These are phyloP conservation scores for Xanthoceras sorbifolium DNA, from an alignment of 345 rosid genomes.

Conservation along the genomic window DNA sequence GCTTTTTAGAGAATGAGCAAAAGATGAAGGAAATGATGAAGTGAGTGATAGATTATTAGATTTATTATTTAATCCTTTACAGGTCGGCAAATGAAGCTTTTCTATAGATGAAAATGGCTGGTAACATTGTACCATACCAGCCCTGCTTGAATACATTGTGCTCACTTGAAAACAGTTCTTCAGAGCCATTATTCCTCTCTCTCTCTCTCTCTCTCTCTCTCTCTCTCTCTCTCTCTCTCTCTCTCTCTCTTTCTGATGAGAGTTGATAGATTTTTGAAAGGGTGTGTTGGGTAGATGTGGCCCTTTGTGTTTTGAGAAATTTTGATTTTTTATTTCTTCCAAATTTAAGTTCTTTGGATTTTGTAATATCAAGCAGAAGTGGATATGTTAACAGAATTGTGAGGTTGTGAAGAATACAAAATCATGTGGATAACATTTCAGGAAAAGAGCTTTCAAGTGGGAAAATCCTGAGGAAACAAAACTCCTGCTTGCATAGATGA, in stretches of 20 bases:
- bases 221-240: not conserved
- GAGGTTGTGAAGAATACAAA: conserved; percentile 31
- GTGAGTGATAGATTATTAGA: conserved; percentile 25
- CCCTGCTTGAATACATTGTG: conserved; percentile 32
- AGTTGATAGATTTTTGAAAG: not conserved
- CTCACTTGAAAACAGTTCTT: conserved; percentile 49
- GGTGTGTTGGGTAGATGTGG: conserved; percentile 17
- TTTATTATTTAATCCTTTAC: conserved; percentile 26
- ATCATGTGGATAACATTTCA: conserved; percentile 43
- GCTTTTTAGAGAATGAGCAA: conserved; percentile 17
- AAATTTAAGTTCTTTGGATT: conserved; percentile 4
- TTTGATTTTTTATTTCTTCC: not conserved
- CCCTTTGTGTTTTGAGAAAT: conserved; percentile 4
- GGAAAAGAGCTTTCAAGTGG: not conserved
- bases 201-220: not conserved
- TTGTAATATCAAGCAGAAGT: not conserved
- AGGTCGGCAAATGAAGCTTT: conserved; percentile 35
- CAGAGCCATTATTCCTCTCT: conserved; percentile 40
- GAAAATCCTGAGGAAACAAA: conserved; percentile 4
- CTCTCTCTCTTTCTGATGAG: not conserved
- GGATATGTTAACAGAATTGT: conserved; percentile 34
- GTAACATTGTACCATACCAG: conserved; percentile 33
- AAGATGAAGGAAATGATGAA: conserved; percentile 28
- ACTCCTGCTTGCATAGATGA: no score
- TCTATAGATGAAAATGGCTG: conserved; percentile 36